Conservation (phyloP, 768 basidiomycete species). For the Leucocoprinus sp. region DNA sequence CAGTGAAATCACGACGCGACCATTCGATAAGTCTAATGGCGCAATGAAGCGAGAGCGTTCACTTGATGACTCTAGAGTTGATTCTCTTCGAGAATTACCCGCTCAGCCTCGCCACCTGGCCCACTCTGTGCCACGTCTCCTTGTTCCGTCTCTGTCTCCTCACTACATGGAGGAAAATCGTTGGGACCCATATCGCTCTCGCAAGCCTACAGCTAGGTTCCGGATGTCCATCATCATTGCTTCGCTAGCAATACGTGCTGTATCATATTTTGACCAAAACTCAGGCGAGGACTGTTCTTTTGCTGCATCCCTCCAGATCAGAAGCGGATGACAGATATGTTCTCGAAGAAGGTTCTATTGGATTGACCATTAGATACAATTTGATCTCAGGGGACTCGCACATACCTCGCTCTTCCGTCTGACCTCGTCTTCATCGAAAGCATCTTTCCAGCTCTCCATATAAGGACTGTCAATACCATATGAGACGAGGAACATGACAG, state of each 20-base stretch:
- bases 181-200: conserved; percentile 21
- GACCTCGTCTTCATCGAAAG: conserved; percentile 61
- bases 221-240: conserved; percentile 60
- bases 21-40: conserved; percentile 29
- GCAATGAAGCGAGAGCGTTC: conserved; percentile 19
- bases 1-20: conserved; percentile 46
- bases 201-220: conserved; percentile 45
- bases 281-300: conserved; percentile 56
- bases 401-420: conserved; percentile 66
- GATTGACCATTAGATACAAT: conserved; percentile 9
- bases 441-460: conserved; percentile 61
- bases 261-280: conserved; percentile 60
- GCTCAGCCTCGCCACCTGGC: neutral
- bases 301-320: conserved; percentile 58
- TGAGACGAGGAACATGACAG: conserved; percentile 53
- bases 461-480: conserved; percentile 49
- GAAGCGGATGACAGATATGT: conserved; percentile 65
- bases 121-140: conserved; percentile 1
- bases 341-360: conserved; percentile 57
- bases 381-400: neutral
- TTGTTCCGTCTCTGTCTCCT: neutral
- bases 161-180: neutral
- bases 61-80: neutral
- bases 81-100: neutral
- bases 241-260: conserved; percentile 57